These are phyloP conservation scores for Apiospora phragmitis DNA, from an alignment of 2,329 filamentous ascomycete genomes.

Conservation along the genomic window DNA sequence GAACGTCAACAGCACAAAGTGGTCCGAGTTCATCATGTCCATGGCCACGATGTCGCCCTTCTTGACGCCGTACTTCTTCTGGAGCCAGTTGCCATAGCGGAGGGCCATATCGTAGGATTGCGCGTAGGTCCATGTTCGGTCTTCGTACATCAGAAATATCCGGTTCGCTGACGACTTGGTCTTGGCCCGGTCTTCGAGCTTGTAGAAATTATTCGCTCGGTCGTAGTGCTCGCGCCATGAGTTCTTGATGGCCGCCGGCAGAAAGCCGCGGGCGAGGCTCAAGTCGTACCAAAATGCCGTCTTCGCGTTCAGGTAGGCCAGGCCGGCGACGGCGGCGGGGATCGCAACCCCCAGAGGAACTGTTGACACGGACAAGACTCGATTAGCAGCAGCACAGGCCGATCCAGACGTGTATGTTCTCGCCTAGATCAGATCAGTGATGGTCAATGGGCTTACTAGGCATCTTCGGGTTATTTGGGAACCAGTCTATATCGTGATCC, in stretches of 20 bases:
- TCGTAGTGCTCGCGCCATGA: conserved; percentile 55
- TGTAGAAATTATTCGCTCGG: conserved; percentile 72
- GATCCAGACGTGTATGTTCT: background rate
- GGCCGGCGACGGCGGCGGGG: conserved; percentile 63
- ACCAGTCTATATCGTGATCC: background rate
- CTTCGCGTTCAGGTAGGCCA: conserved; percentile 80
- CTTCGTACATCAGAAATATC: conserved; percentile 67
- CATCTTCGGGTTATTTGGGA: conserved; percentile 15
- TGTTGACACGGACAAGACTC: conserved; percentile 24
- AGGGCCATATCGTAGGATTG: conserved; percentile 71
- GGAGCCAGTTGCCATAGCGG: conserved; percentile 75
- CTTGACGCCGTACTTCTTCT: conserved; percentile 61
- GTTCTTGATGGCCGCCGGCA: conserved; percentile 45
- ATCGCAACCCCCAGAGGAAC: conserved; percentile 55
- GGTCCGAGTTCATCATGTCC: conserved; percentile 79
- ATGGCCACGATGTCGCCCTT: conserved; percentile 77
- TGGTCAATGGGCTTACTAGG: conserved; percentile 18
- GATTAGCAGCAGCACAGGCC: background rate
- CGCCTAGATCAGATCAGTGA: background rate
- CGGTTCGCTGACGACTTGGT: conserved; percentile 50
- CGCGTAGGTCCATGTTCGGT: conserved; percentile 70
- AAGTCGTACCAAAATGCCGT: conserved; percentile 67
- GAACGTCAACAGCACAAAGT: conserved; percentile 73
- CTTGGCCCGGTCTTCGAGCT: conserved; percentile 66
- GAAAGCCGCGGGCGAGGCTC: conserved; percentile 54